Percentiles rank a stretch among this genome's conserved stretches.
These are phyloP conservation scores for Plasmodium malariae DNA, from an alignment of 169 alveolate genomes.

Conservation along the genomic window DNA sequence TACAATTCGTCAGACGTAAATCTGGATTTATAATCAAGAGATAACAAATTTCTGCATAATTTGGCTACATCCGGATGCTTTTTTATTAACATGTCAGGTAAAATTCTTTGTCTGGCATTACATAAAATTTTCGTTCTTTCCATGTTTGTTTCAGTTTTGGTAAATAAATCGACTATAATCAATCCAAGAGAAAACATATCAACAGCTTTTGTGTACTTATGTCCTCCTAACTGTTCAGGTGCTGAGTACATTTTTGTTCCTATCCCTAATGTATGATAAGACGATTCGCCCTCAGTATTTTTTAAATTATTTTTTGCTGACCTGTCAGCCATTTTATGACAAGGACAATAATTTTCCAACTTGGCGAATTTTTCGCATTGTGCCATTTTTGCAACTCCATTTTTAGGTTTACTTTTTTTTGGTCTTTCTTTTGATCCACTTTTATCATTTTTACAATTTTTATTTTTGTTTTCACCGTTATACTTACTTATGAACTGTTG, in stretches of 20 bases:
- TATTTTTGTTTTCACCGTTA: no score
- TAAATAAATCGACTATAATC: conserved; percentile 76
- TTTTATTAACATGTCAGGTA: conserved; percentile 72
- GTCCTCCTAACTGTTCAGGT: conserved; percentile 81
- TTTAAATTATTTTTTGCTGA: no score
- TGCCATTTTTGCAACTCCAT: no score
- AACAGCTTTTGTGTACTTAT: conserved; percentile 72
- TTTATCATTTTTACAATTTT: no score
- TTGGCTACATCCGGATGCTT: conserved; percentile 68
- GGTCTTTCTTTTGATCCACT: no score
- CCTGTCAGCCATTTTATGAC: no score
- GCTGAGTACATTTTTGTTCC: conserved; percentile 81
- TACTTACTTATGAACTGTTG: no score
- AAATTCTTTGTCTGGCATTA: conserved; percentile 79
- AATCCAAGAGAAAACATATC: conserved; percentile 82
- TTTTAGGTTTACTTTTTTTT: no score
- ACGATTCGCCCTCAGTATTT: no score
- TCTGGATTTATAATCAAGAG: conserved; percentile 41
- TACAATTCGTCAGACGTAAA: conserved; percentile 52
- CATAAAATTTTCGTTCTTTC: conserved; percentile 74
- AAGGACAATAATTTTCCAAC: no score
- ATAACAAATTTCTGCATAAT: conserved; percentile 48
- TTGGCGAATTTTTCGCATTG: no score
- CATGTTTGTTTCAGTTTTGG: conserved; percentile 78
- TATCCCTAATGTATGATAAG: conserved; percentile 76